Percentiles rank a stretch among this genome's conserved stretches.
Conservation (phyloP, 2,329 filamentous ascomycete species). For the Biscogniauxia mediterranea region DNA sequence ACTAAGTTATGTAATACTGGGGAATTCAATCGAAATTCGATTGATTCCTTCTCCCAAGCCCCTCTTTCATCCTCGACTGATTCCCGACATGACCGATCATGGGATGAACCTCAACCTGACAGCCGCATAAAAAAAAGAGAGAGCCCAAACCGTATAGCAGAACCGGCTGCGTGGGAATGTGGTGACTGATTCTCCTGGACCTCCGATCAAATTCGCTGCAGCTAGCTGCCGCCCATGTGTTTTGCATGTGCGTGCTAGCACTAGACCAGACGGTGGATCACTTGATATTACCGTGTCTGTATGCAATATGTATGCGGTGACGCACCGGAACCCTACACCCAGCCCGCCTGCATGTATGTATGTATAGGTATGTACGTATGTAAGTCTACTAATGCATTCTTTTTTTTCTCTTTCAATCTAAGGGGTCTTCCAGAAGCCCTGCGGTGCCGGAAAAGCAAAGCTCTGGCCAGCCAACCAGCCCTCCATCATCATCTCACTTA, state of each 20-base stretch:
- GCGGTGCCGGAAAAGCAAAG: not conserved
- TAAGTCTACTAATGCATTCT: not conserved
- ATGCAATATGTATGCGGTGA: conserved; percentile 4
- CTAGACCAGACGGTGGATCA: conserved; percentile 17
- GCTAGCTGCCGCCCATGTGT: conserved; percentile 26
- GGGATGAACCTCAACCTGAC: not conserved
- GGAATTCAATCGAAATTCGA: no score
- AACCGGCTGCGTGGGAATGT: not conserved
- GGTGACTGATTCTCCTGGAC: not conserved
- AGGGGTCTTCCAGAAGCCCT: not conserved
- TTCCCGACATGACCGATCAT: no score
- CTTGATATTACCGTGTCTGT: conserved; percentile 18
- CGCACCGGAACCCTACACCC: conserved; percentile 10
- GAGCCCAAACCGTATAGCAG: not conserved
- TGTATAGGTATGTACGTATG: not conserved
- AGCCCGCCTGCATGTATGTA: not conserved
- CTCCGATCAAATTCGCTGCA: conserved; percentile 19
- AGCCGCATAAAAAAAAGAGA: not conserved
- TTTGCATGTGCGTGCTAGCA: conserved; percentile 21
- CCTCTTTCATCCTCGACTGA: no score
- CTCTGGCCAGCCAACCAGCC: no score
- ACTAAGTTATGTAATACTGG: no score
- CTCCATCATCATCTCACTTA: no score
- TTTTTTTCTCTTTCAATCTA: not conserved
- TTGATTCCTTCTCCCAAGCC: no score